Evolutionary conservation across 257 asterid genomes (phyloP).

Genomic region (Echites panduratus): DNA sequence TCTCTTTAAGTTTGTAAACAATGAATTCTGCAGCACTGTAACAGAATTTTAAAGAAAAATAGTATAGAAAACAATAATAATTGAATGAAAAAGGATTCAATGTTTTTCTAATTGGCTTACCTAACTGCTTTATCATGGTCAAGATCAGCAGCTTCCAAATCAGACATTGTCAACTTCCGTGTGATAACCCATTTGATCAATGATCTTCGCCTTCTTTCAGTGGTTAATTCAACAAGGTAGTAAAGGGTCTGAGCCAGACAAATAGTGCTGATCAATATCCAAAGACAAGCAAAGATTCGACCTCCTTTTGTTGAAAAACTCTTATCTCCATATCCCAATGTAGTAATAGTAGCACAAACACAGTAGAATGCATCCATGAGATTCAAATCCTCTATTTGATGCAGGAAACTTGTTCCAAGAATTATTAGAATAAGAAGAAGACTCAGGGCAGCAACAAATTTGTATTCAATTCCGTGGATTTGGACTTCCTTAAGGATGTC

Average conservation of each 20-base stretch:
- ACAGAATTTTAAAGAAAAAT: too few species aligned
- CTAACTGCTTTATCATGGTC: constrained; percentile 65
- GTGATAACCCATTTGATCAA: constrained; percentile 52
- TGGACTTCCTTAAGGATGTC: constrained; percentile 58
- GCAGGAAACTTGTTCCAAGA: constrained; percentile 44
- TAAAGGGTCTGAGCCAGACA: constrained; percentile 71
- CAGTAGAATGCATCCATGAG: constrained; percentile 70
- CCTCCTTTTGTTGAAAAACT: constrained; percentile 68
- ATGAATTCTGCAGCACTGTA: constrained; percentile 65
- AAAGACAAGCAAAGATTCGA: constrained; percentile 63
- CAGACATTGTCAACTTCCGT: constrained; percentile 53
- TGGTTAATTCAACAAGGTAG: constrained; percentile 53
- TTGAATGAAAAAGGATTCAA: neutral
- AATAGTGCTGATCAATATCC: constrained; percentile 70
- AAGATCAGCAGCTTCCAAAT: constrained; percentile 83
- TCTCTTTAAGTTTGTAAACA: constrained; percentile 66
- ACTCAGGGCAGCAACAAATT: constrained; percentile 29
- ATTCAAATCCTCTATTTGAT: constrained; percentile 41
- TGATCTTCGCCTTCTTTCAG: constrained; percentile 54
- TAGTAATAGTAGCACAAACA: constrained; percentile 67
- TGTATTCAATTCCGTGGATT: constrained; percentile 44
- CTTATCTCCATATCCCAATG: constrained; percentile 87
- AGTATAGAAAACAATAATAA: neutral
- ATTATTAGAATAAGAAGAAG: constrained; percentile 35
- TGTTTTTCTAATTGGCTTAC: constrained; percentile 20